Evolutionary conservation across 2,329 filamentous ascomycete genomes (phyloP).

Genomic region (Thelonectria rubi): DNA sequence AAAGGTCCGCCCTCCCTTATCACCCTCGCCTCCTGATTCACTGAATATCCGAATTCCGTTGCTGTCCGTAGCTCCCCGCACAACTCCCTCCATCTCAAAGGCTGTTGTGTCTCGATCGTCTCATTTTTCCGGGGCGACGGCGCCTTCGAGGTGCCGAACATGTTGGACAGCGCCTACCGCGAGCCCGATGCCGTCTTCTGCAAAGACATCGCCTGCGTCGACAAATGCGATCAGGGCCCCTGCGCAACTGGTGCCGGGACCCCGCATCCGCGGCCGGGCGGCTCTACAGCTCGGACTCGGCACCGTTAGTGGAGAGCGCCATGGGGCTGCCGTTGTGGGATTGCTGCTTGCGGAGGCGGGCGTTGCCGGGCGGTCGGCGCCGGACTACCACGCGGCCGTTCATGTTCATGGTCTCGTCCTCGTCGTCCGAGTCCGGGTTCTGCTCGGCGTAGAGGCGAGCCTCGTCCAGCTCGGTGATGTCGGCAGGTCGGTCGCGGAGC

Average conservation of each 20-base stretch:
- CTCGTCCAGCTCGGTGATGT: conserved; percentile 88
- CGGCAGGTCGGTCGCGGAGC: conserved; percentile 83
- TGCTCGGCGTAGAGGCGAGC: conserved; percentile 63
- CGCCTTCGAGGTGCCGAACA: too few relatives aligned
- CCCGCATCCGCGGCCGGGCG: conserved; percentile 24
- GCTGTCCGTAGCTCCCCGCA: not conserved
- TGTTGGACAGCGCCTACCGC: too few relatives aligned
- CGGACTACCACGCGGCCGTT: conserved; percentile 54
- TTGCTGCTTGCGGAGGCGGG: conserved; percentile 54
- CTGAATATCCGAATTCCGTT: conserved; percentile 10
- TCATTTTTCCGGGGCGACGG: too few relatives aligned
- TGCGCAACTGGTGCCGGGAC: conserved; percentile 2
- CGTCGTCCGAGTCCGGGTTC: conserved; percentile 66
- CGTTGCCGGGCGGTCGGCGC: conserved; percentile 55
- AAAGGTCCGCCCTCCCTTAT: conserved; percentile 27
- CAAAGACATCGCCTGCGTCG: too few relatives aligned
- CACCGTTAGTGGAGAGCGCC: conserved; percentile 64
- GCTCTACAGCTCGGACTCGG: conserved; percentile 63
- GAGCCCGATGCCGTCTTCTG: too few relatives aligned
- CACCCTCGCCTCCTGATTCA: conserved; percentile 16
- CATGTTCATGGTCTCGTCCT: conserved; percentile 60
- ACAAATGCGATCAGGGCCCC: not conserved
- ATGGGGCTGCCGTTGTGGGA: conserved; percentile 65
- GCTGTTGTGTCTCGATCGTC: too few relatives aligned
- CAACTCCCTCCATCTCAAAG: too few relatives aligned